Percentiles rank a stretch among this genome's conserved stretches.
Evolutionary conservation across 345 rosid species (phyloP).

Genomic region (Brassica rapa): DNA sequence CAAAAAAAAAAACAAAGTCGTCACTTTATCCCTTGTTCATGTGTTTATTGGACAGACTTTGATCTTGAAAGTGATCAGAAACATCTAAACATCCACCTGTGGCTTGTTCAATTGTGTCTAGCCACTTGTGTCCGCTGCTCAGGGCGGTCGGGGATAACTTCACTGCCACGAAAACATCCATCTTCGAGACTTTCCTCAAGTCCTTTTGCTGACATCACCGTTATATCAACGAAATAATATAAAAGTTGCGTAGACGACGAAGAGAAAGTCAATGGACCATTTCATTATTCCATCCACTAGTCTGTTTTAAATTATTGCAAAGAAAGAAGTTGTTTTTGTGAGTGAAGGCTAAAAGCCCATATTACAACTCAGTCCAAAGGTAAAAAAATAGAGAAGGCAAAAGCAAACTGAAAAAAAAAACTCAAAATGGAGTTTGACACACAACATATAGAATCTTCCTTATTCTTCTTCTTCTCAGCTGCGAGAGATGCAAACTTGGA

Average conservation of each 20-base stretch:
- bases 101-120: slow-evolving; percentile 21
- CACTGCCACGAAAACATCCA: slow-evolving; percentile 27
- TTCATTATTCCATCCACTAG: slow-evolving; percentile 4
- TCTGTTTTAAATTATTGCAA: slow-evolving; percentile 18
- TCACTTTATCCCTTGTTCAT: neutral
- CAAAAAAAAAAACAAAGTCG: neutral
- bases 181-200: slow-evolving; percentile 13
- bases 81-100: slow-evolving; percentile 23
- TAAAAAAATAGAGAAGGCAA: neutral
- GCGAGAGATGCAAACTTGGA: slow-evolving; percentile 25
- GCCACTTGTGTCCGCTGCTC: slow-evolving; percentile 36
- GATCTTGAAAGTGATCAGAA: slow-evolving; percentile 39
- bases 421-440: slow-evolving; percentile 22
- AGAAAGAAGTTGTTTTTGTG: slow-evolving; percentile 15
- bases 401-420: slow-evolving; percentile 11
- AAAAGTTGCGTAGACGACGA: slow-evolving; percentile 11
- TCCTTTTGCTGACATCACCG: slow-evolving; percentile 11
- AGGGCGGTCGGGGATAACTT: slow-evolving; percentile 22
- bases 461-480: slow-evolving; percentile 31
- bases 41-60: neutral
- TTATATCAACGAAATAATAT: neutral
- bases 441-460: slow-evolving; percentile 32
- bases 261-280: slow-evolving; percentile 23
- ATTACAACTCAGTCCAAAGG: slow-evolving; percentile 17
- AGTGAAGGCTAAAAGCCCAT: slow-evolving; percentile 21